Evolutionary conservation across 2,329 filamentous ascomycete species (phyloP).

Genomic region (Fusarium nisikadoi): DNA sequence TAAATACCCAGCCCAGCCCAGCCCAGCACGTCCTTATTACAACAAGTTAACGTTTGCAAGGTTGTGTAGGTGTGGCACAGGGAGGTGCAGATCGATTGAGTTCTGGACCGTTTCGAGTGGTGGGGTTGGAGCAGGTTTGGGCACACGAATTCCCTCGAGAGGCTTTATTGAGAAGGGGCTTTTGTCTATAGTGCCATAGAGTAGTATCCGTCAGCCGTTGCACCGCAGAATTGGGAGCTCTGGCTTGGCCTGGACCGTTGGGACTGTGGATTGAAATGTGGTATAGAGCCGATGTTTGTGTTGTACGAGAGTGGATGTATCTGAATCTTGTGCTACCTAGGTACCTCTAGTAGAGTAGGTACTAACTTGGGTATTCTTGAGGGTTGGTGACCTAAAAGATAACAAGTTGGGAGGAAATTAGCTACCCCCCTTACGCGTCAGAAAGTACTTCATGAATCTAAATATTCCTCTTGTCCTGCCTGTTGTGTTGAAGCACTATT

Average conservation of each 20-base stretch:
- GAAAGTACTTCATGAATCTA: background rate
- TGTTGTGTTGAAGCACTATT: too few species aligned
- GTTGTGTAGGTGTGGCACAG: conserved; percentile 42
- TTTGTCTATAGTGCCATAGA: conserved; percentile 1
- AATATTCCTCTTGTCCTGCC: background rate
- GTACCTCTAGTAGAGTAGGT: too few species aligned
- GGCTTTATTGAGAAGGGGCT: conserved; percentile 24
- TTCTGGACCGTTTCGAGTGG: conserved; percentile 44
- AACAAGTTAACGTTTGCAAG: conserved; percentile 20
- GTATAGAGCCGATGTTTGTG: conserved; percentile 13
- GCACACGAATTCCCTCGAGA: conserved; percentile 22
- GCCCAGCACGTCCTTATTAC: background rate
- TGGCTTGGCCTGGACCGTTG: conserved; percentile 12
- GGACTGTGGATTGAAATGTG: conserved; percentile 12
- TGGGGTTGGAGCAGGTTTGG: conserved; percentile 38
- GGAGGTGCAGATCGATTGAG: conserved; percentile 46
- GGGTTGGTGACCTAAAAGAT: background rate
- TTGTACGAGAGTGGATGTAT: background rate
- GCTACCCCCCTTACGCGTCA: background rate
- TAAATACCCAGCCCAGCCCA: background rate
- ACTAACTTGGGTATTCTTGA: background rate
- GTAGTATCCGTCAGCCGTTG: conserved; percentile 16
- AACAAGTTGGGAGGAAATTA: background rate
- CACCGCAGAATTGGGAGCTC: conserved; percentile 12
- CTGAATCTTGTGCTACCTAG: background rate